Percentiles rank a stretch among this genome's conserved stretches.
Evolutionary conservation across 2,329 filamentous ascomycete genomes (phyloP).

Genomic region (Xylaria polymorpha): DNA sequence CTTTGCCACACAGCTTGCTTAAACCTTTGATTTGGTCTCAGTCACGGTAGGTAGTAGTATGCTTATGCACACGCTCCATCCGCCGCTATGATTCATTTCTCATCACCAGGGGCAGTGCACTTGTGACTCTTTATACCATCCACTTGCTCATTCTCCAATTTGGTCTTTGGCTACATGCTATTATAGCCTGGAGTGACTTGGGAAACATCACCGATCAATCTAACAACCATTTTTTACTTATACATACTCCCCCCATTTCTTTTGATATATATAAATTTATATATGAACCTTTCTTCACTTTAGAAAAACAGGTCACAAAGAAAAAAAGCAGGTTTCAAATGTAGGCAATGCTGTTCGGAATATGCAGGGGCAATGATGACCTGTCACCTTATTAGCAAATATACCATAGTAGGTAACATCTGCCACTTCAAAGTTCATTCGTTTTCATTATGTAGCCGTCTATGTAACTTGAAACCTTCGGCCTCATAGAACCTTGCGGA

Average conservation of each 20-base stretch:
- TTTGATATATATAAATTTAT: neutral
- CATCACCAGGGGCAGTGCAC: conserved; percentile 28
- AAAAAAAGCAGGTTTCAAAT: neutral
- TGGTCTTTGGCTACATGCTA: neutral
- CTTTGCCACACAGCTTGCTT: conserved; percentile 25
- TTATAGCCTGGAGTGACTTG: conserved; percentile 19
- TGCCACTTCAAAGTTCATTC: neutral
- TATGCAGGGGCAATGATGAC: neutral
- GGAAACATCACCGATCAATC: neutral
- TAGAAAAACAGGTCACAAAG: neutral
- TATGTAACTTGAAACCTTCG: neutral
- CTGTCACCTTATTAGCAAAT: neutral
- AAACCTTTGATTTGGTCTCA: neutral
- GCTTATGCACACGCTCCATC: conserved; percentile 1
- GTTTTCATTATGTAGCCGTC: conserved; percentile 9
- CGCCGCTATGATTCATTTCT: conserved; percentile 35
- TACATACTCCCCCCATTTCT: neutral
- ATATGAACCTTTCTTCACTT: neutral
- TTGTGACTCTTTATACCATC: conserved; percentile 17
- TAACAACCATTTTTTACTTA: neutral
- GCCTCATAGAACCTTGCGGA: neutral
- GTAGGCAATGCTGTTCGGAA: neutral
- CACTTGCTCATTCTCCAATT: neutral
- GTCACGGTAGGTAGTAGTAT: too few relatives aligned
- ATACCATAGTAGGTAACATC: neutral